Percentiles rank a stretch among this genome's conserved stretches.
phyloP scores from a whole-genome alignment of 306 rosid species.

The Arachis stenosperma region DNA sequence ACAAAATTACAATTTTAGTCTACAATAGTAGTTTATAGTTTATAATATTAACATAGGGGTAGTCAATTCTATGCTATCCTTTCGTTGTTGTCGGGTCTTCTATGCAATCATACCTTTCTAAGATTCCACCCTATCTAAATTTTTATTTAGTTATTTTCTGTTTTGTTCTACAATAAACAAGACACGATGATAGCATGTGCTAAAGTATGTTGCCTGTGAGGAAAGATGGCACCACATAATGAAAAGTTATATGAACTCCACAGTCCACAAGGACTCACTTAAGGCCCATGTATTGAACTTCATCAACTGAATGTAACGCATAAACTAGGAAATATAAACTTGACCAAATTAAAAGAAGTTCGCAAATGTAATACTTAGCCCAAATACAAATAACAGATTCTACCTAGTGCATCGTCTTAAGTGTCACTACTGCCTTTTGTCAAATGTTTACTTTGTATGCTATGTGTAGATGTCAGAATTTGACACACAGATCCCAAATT shows the following conservation, averaged over 20 bases:
- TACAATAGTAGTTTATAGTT: background rate
- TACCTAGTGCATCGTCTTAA: background rate
- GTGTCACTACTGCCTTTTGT: background rate
- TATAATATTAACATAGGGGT: constrained; percentile 11
- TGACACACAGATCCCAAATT: background rate
- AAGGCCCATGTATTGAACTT: background rate
- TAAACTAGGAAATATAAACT: background rate
- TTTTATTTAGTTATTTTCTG: background rate
- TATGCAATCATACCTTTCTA: constrained; percentile 18
- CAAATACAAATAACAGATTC: background rate
- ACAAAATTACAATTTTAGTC: too few species aligned
- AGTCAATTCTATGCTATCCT: constrained; percentile 15
- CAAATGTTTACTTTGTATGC: constrained; percentile 6
- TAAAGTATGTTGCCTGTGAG: background rate
- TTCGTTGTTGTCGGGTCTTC: constrained; percentile 5
- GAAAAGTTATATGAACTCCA: constrained; percentile 29
- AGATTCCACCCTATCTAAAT: background rate
- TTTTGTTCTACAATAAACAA: background rate
- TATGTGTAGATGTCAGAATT: background rate
- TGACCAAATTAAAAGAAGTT: too few species aligned
- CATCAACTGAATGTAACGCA: background rate
- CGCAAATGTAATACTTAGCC: background rate
- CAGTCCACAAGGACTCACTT: background rate
- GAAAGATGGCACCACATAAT: constrained; percentile 7
- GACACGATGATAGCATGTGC: background rate